These are phyloP conservation scores for Hordeum marinum DNA, from an alignment of 176 grass and related monocot species.

Conservation along the genomic window DNA sequence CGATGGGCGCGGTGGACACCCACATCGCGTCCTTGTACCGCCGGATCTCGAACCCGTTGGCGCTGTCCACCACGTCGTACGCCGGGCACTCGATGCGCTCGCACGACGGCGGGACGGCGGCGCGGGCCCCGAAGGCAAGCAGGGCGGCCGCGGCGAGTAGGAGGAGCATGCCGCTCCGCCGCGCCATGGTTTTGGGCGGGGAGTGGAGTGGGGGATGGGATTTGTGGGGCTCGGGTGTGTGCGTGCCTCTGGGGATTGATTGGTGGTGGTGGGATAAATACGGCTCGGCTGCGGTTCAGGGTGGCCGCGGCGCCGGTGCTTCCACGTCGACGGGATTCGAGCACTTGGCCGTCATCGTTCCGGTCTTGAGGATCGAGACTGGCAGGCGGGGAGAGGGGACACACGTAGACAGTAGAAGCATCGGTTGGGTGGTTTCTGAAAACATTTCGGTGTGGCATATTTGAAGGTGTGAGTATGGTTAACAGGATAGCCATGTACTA, in stretches of 20 bases:
- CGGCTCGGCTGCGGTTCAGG: constrained; percentile 4
- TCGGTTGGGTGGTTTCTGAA: background rate
- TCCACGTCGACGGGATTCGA: constrained; percentile 44
- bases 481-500: no score
- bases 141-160: background rate
- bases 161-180: background rate
- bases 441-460: background rate
- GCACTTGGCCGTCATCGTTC: constrained; percentile 18
- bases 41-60: constrained; percentile 93
- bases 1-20: constrained; percentile 66
- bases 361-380: background rate
- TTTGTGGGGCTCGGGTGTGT: constrained; percentile 25
- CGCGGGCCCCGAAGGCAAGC: background rate
- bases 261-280: constrained; percentile 22
- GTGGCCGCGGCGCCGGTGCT: constrained; percentile 23
- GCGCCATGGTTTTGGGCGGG: constrained; percentile 27
- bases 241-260: constrained; percentile 17
- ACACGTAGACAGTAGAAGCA: background rate
- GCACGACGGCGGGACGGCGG: constrained; percentile 58
- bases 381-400: background rate
- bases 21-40: constrained; percentile 66
- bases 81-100: constrained; percentile 93
- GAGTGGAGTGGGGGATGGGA: background rate
- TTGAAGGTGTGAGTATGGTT: no score
- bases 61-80: constrained; percentile 79